phyloP scores from a whole-genome alignment of 495 filamentous ascomycete species.

The Oleoguttula mirabilis region DNA sequence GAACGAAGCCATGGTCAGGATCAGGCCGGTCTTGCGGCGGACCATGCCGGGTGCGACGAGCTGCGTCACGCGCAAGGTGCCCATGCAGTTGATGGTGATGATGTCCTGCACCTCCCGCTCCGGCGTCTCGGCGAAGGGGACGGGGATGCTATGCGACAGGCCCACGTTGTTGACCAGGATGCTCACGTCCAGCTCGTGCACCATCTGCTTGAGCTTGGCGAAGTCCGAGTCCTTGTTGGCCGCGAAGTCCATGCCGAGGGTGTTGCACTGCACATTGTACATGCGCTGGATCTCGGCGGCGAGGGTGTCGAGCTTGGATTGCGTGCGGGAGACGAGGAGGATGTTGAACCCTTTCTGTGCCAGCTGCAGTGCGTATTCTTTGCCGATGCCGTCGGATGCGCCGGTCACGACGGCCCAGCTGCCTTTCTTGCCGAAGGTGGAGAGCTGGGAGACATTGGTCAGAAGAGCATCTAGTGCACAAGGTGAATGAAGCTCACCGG shows the following conservation, averaged over 20 bases:
- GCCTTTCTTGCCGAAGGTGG: slow-evolving; percentile 79
- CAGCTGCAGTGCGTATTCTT: slow-evolving; percentile 86
- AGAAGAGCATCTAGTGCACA: slow-evolving; percentile 2
- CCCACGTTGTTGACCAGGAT: slow-evolving; percentile 97
- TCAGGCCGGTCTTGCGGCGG: slow-evolving; percentile 68
- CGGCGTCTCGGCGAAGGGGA: slow-evolving; percentile 69
- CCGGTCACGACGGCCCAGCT: slow-evolving; percentile 94
- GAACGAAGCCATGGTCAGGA: slow-evolving; percentile 95
- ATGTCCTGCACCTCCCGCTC: slow-evolving; percentile 74
- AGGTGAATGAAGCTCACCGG: slow-evolving; percentile 24
- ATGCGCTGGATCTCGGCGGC: slow-evolving; percentile 61
- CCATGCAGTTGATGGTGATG: slow-evolving; percentile 84
- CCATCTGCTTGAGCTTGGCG: slow-evolving; percentile 49
- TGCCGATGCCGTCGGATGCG: slow-evolving; percentile 92
- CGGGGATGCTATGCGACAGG: slow-evolving; percentile 81
- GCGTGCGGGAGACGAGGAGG: slow-evolving; percentile 84
- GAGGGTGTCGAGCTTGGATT: slow-evolving; percentile 71
- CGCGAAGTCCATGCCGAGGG: slow-evolving; percentile 83
- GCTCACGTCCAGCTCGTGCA: slow-evolving; percentile 65
- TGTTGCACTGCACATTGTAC: slow-evolving; percentile 56
- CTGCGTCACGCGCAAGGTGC: slow-evolving; percentile 75
- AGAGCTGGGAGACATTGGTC: slow-evolving; percentile 46
- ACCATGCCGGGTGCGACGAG: slow-evolving; percentile 77
- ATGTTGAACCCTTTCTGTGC: slow-evolving; percentile 87
- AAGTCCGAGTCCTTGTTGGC: slow-evolving; percentile 65